Base-by-base conservation (phyloP, 345 rosid genomes). In the Lenwebbia sp. region DNA sequence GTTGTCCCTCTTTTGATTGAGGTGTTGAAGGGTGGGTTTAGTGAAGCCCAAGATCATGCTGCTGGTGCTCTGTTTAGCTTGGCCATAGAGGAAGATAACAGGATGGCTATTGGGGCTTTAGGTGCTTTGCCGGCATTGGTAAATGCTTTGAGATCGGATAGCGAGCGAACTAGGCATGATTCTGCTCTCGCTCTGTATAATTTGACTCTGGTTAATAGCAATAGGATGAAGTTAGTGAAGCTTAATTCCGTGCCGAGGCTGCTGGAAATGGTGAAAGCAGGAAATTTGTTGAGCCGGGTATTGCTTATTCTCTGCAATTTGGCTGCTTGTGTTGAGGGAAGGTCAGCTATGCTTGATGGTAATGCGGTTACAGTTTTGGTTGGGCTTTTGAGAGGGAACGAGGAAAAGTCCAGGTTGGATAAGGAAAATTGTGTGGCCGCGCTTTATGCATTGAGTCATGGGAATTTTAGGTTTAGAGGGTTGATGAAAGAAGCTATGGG, bases 171-270 rank as follows among this genome's bases (percentile, higher is more conserved):
- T 6, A 92, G 95, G 10, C 90, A 91, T 50, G 98, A 96, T 88
- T 91, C 98, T 8, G 94, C 96, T 6, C 91, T 94, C n/a, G 95
- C 99, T 37, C 87, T 96, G 74, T 96, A 95, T 86, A 96, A 96
- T 40, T 60, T 95, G 78, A 92, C 96, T 10, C 86, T 96, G 40
- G 90, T 93, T 12, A 95, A 93, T 47, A 92, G 91, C 75, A 96
- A 95, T 86, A 87, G 93, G 78, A 90, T 85, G 51, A 96, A 94
- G 88, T 88, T 96, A 51, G 92, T 96, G 21, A 88, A 89, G 81
- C 93, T 94, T 58, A 95, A 96, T 54, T 94, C 98, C 1, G 94
- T 96, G 14, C 90, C 94, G 10, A 87, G 87, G 50, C 88, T 96
- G 85, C 56, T 96, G 76, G 93, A 92, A 19, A 90, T 94, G 93